These are phyloP conservation scores for Casuarina cunninghamiana DNA, from an alignment of 306 rosid species.

Conservation along the genomic window DNA sequence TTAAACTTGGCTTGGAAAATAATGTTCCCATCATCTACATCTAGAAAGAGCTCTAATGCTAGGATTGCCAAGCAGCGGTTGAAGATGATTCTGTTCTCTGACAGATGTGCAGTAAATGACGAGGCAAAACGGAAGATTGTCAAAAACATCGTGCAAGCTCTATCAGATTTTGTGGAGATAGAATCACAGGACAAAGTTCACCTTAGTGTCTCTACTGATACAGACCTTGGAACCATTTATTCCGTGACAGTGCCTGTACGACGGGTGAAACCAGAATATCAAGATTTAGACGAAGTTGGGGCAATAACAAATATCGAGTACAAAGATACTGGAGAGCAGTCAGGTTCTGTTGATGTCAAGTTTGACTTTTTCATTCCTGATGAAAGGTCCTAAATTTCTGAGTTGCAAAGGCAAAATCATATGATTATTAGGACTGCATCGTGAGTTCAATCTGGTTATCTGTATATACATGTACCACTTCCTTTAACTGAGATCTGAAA, in stretches of 20 bases:
- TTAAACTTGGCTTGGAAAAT: conserved; percentile 92
- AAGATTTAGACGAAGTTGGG: conserved; percentile 66
- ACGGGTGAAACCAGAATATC: conserved; percentile 91
- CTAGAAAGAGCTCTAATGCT: conserved; percentile 76
- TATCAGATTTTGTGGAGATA: conserved; percentile 94
- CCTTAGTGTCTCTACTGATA: conserved; percentile 82
- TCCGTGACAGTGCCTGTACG: conserved; percentile 94
- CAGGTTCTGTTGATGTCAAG: conserved; percentile 68
- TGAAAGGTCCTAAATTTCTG: conserved; percentile 22
- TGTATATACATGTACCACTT: conserved; percentile 36
- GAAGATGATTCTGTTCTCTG: conserved; percentile 94
- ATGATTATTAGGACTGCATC: no score
- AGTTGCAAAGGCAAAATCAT: not conserved
- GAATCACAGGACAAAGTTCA: conserved; percentile 95
- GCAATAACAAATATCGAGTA: conserved; percentile 81
- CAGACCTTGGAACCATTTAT: conserved; percentile 88
- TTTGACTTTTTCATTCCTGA: conserved; percentile 57
- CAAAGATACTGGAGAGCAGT: conserved; percentile 71
- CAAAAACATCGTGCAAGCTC: conserved; percentile 66
- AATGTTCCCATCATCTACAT: conserved; percentile 68
- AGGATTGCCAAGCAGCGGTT: conserved; percentile 89
- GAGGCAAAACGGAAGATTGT: conserved; percentile 90
- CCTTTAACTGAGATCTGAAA: not conserved
- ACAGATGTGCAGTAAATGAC: conserved; percentile 88
- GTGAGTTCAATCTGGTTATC: not conserved